Evolutionary conservation across 2,329 filamentous ascomycete genomes (phyloP).

Genomic region (Hymenoscyphus occultus): DNA sequence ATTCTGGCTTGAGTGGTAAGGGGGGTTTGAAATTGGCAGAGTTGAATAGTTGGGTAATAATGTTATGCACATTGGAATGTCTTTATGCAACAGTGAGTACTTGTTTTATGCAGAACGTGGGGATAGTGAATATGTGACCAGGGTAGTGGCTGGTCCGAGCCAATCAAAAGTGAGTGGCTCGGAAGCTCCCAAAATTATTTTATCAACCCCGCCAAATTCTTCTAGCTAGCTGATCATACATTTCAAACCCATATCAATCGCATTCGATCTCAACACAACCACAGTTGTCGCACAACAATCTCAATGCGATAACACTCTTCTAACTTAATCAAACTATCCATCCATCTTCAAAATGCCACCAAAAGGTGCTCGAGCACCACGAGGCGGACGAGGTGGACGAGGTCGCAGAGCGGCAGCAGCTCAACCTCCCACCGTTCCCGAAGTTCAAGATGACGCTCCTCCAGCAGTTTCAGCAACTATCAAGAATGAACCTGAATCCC

Average conservation of each 20-base stretch:
- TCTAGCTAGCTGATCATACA: background rate
- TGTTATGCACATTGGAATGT: too few relatives aligned
- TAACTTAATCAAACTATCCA: background rate
- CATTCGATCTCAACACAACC: background rate
- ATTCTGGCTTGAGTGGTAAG: too few relatives aligned
- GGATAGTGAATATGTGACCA: too few relatives aligned
- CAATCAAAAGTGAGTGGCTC: background rate
- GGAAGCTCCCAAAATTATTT: conserved; percentile 1
- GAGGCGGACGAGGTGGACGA: conserved; percentile 13
- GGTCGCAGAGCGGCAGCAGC: conserved; percentile 21
- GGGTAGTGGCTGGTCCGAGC: background rate
- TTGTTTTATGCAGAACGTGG: too few relatives aligned
- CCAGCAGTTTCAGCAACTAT: conserved; percentile 16
- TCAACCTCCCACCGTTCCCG: conserved; percentile 7
- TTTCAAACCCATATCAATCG: background rate
- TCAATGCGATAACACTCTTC: conserved; percentile 6
- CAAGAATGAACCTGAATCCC: conserved; percentile 7
- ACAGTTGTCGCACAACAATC: background rate
- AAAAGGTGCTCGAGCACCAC: conserved; percentile 23
- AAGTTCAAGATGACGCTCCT: conserved; percentile 5
- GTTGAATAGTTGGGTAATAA: too few relatives aligned
- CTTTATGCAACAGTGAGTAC: too few relatives aligned
- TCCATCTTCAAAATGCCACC: conserved; percentile 28
- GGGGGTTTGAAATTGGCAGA: too few relatives aligned
- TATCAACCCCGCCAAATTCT: background rate